phyloP scores from a whole-genome alignment of 805 yeast species.

The Cyberlindnera maritima region DNA sequence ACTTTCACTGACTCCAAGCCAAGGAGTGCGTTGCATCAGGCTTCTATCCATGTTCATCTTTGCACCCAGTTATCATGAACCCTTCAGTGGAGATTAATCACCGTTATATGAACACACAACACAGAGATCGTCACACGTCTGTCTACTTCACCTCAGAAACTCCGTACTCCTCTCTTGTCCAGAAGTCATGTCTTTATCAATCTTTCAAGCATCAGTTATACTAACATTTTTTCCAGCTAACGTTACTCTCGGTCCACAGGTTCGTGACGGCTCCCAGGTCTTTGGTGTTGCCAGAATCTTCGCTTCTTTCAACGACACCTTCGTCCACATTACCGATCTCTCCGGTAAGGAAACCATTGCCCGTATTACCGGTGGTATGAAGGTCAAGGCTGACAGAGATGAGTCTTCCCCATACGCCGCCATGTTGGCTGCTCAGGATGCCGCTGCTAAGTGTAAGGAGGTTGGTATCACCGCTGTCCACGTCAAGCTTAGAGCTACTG shows the following conservation, averaged over 20 bases:
- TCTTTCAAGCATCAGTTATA: conserved; percentile 5
- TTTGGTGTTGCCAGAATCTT: conserved; percentile 99
- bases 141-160: too few species aligned
- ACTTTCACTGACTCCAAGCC: too few species aligned
- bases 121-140: too few species aligned
- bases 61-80: too few species aligned
- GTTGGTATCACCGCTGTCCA: conserved; percentile 99
- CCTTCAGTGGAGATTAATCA: too few species aligned
- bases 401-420: conserved; percentile 99
- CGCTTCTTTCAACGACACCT: conserved; percentile 99
- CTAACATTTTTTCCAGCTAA: conserved; percentile 38
- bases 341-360: conserved; percentile 99
- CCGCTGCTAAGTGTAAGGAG: conserved; percentile 98
- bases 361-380: conserved; percentile 99
- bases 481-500: conserved; percentile 99
- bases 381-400: conserved; percentile 99
- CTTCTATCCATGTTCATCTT: too few species aligned
- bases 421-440: conserved; percentile 99
- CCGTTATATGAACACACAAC: too few species aligned
- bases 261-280: conserved; percentile 97
- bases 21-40: too few species aligned
- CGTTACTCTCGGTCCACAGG: conserved; percentile 77
- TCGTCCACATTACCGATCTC: conserved; percentile 98
- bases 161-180: too few species aligned
- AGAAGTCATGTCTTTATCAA: not conserved